Base-by-base conservation (phyloP, 352 stramenopile species). In the Phytophthora hybrid region DNA sequence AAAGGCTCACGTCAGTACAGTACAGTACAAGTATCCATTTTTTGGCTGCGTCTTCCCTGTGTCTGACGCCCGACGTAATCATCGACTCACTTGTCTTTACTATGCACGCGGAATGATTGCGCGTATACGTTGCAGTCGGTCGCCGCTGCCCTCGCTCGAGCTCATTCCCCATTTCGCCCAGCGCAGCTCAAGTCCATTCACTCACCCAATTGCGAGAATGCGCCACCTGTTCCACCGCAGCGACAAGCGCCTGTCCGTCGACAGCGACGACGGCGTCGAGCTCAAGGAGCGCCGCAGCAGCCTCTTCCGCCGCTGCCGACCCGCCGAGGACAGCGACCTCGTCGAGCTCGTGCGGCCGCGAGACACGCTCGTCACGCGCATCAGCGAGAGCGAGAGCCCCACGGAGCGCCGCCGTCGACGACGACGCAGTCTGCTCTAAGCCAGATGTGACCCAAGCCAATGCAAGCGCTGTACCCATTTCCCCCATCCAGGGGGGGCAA, bases 331-430 rank as follows among this genome's bases (percentile, higher is more conserved):
- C 4, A 46, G 59, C 5, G 72, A 85, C 37, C 60, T 77, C 46
- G 77, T 88, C 9, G 67, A 78, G 41, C 56, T 84, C 41, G 71
- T 88, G 60, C 66, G 78, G 1, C 80, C 80, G 16, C 51, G 71
- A 8, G 80, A 88, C 61, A 88, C 77, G 6, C 47, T 83, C 23
- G 78, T 85, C 62, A 84, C 59, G 6, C 69, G 69, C 6, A 70
- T 85, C 44, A 65, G 68, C 29, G 66, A 64, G 1, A 72, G 49
- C 1, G 59, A 77, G 19, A 77, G 71, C 47, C 67, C 68, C n/a
- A 66, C 44, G 3, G 56, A 69, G n/a, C 64, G 52, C 21, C 71
- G 77, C 16, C 67, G 74, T 46, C 66, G 71, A n/a, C 69, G 53
- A 8, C 69, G 73, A 32, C 56, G 68, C 64, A 66, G 57, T 47